A percentile compares a stretch with the other conserved stretches of the same genome.
These are phyloP conservation scores for Buxus sempervirens DNA, from an alignment of 164 flowering plant genomes.

Conservation along the genomic window DNA sequence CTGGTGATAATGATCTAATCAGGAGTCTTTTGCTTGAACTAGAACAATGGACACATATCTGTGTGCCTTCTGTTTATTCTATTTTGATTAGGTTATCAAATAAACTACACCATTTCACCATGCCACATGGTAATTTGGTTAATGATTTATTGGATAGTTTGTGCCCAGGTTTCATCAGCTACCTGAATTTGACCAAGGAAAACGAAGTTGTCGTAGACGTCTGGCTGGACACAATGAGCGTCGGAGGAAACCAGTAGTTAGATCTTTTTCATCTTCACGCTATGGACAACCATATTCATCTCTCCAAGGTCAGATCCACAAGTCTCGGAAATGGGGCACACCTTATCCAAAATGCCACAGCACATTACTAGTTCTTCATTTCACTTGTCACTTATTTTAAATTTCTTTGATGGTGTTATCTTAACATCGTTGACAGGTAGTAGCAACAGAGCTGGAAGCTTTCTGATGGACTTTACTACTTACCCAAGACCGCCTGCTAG, in stretches of 20 bases:
- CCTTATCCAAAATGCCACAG: background rate
- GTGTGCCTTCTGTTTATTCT: background rate
- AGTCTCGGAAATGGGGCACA: background rate
- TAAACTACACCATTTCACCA: too few relatives aligned
- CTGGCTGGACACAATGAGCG: slow-evolving; percentile 98
- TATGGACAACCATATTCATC: slow-evolving; percentile 56
- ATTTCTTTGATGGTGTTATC: background rate
- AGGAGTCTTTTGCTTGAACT: too few relatives aligned
- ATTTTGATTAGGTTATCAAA: too few relatives aligned
- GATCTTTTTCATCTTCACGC: slow-evolving; percentile 54
- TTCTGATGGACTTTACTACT: slow-evolving; percentile 64
- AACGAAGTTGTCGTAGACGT: slow-evolving; percentile 93
- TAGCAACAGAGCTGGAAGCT: slow-evolving; percentile 50
- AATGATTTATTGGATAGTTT: slow-evolving; percentile 11
- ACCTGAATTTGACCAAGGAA: slow-evolving; percentile 91
- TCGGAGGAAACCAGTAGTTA: slow-evolving; percentile 85
- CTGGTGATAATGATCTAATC: too few relatives aligned
- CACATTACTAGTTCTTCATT: background rate
- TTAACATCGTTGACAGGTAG: slow-evolving; percentile 40
- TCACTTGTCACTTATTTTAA: background rate
- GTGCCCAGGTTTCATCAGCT: slow-evolving; percentile 81
- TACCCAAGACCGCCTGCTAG: slow-evolving; percentile 38
- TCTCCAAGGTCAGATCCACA: slow-evolving; percentile 47
- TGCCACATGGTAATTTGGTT: background rate
- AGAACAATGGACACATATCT: too few relatives aligned